A percentile compares a stretch with the other conserved stretches of the same genome.
These are phyloP conservation scores for Lagenidium sp. DNA, from an alignment of 352 stramenopile species.

Conservation along the genomic window DNA sequence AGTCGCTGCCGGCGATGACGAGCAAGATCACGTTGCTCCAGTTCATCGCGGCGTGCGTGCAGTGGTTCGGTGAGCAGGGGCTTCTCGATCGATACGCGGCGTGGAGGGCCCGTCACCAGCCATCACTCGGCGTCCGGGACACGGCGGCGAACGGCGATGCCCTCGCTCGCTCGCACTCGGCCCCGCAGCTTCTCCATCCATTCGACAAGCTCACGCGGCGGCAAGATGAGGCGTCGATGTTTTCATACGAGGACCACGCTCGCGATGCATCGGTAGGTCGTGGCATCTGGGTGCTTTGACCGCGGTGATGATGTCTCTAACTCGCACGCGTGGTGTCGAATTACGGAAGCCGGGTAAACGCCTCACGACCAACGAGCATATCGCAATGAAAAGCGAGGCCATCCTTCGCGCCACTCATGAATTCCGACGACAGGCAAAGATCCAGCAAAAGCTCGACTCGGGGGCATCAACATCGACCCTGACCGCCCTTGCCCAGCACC, in stretches of 20 bases:
- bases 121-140: neutral
- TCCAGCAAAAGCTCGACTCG: slow-evolving; percentile 9
- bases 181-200: slow-evolving; percentile 24
- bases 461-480: neutral
- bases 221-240: slow-evolving; percentile 26
- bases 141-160: slow-evolving; percentile 7
- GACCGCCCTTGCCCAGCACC: neutral
- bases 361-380: slow-evolving; percentile 15
- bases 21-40: slow-evolving; percentile 24
- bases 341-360: too few relatives aligned
- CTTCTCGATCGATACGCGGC: slow-evolving; percentile 20
- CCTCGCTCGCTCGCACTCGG: slow-evolving; percentile 14
- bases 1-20: slow-evolving; percentile 21
- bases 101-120: slow-evolving; percentile 2
- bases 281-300: too few relatives aligned
- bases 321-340: too few relatives aligned
- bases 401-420: slow-evolving; percentile 26
- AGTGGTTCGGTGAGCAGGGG: slow-evolving; percentile 42
- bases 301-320: too few relatives aligned
- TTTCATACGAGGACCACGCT: slow-evolving; percentile 39
- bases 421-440: slow-evolving; percentile 22
- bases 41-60: slow-evolving; percentile 32
- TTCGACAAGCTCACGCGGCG: slow-evolving; percentile 33
- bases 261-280: slow-evolving; percentile 14
- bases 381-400: slow-evolving; percentile 16